These are phyloP conservation scores for Zygoascus sp. DNA, from an alignment of 1,139 yeast species.

Conservation along the genomic window DNA sequence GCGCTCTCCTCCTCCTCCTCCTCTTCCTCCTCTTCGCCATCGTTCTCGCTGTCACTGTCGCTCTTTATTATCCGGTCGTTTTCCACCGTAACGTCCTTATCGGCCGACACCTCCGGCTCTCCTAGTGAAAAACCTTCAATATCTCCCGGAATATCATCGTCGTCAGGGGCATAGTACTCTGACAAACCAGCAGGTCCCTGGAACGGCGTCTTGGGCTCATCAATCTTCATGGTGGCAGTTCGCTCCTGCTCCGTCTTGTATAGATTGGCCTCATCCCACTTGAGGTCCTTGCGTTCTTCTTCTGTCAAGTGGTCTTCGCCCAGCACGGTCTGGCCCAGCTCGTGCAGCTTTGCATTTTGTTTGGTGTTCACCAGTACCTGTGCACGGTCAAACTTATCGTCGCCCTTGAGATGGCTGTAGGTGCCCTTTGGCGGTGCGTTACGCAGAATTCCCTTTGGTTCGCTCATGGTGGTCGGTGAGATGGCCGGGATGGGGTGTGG, in stretches of 20 bases:
- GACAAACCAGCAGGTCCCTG: constrained; percentile 88
- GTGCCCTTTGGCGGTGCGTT: constrained; percentile 34
- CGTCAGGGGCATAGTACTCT: constrained; percentile 75
- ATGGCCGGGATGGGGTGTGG: not conserved
- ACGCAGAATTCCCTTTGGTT: constrained; percentile 34
- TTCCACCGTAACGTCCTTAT: constrained; percentile 25
- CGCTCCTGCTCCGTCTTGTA: constrained; percentile 65
- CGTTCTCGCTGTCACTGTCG: constrained; percentile 38
- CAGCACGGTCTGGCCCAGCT: constrained; percentile 25
- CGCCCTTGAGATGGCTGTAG: constrained; percentile 20
- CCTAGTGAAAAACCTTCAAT: constrained; percentile 51
- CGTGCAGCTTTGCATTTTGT: constrained; percentile 40
- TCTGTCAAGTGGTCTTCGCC: not conserved
- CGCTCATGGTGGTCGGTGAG: not conserved
- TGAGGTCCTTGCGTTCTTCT: constrained; percentile 39
- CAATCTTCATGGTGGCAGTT: constrained; percentile 74
- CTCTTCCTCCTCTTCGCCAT: constrained; percentile 36
- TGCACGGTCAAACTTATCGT: constrained; percentile 37
- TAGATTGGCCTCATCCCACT: constrained; percentile 73
- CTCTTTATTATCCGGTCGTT: constrained; percentile 26
- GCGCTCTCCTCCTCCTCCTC: constrained; percentile 45
- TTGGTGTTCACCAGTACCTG: constrained; percentile 46
- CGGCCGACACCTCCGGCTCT: constrained; percentile 42
- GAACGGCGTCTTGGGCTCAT: constrained; percentile 96
- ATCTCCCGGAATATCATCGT: constrained; percentile 47